phyloP scores from a whole-genome alignment of 768 basidiomycete species.

The Dictyophora rubrovolvata region DNA sequence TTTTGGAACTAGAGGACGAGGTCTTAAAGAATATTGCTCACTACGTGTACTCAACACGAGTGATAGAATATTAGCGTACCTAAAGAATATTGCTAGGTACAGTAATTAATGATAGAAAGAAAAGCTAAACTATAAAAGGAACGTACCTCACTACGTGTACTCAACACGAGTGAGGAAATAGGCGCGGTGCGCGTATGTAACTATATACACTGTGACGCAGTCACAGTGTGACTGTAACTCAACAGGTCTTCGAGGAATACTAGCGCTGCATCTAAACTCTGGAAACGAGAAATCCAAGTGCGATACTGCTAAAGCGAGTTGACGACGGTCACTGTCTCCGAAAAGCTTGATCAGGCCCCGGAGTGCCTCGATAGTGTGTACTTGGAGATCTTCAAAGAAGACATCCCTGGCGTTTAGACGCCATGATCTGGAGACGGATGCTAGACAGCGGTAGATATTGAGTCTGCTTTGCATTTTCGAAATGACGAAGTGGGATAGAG shows the following conservation, averaged over 20 bases:
- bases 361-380: constrained; percentile 10
- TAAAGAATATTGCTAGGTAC: no score
- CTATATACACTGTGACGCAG: no score
- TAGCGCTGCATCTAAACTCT: constrained; percentile 11
- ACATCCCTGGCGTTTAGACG: constrained; percentile 11
- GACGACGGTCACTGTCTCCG: not conserved
- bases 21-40: no score
- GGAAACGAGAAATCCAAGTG: constrained; percentile 11
- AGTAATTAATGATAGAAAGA: no score
- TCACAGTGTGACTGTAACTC: no score
- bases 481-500: not conserved
- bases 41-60: no score
- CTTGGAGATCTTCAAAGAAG: constrained; percentile 13
- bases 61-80: no score
- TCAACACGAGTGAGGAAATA: no score
- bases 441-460: constrained; percentile 6
- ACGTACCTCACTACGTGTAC: no score
- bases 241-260: constrained; percentile 8
- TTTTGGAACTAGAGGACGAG: not conserved
- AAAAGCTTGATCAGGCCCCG: constrained; percentile 8
- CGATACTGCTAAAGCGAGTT: constrained; percentile 9
- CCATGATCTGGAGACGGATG: constrained; percentile 12
- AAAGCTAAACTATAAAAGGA: no score
- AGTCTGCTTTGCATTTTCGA: not conserved
- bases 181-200: no score